Conservation (phyloP, 208 protist species). For the Porcisia hertigi region DNA sequence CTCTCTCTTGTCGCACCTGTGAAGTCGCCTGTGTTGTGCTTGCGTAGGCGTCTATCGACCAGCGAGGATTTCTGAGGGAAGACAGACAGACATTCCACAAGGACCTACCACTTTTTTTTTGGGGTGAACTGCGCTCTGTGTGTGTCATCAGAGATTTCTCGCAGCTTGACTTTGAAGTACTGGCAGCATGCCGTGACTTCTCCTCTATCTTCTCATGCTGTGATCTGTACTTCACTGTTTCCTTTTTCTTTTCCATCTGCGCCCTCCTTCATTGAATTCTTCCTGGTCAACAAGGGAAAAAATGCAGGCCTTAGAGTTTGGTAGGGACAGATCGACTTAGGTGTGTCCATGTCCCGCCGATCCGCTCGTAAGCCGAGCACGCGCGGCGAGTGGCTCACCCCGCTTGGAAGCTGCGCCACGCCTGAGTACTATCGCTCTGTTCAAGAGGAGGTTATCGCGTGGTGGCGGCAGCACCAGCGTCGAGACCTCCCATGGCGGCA, state of each 20-base stretch:
- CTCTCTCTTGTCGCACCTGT: neutral
- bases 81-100: neutral
- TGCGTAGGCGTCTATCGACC: neutral
- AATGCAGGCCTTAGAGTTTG: neutral
- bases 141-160: neutral
- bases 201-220: neutral
- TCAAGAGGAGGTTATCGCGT: constrained; percentile 33
- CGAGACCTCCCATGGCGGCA: constrained; percentile 38
- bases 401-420: constrained; percentile 15
- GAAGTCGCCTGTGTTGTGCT: neutral
- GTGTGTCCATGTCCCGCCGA: constrained; percentile 14
- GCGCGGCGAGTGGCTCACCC: constrained; percentile 22
- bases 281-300: neutral
- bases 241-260: neutral
- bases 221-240: neutral
- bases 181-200: neutral
- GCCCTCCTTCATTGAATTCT: no score
- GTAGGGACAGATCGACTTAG: neutral
- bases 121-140: neutral
- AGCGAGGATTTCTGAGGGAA: neutral
- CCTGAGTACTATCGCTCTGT: constrained; percentile 27
- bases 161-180: neutral
- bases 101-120: constrained; percentile 9
- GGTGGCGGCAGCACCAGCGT: constrained; percentile 42
- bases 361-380: neutral